These are phyloP conservation scores for Trametes cingulata DNA, from an alignment of 768 basidiomycete genomes.

Conservation along the genomic window DNA sequence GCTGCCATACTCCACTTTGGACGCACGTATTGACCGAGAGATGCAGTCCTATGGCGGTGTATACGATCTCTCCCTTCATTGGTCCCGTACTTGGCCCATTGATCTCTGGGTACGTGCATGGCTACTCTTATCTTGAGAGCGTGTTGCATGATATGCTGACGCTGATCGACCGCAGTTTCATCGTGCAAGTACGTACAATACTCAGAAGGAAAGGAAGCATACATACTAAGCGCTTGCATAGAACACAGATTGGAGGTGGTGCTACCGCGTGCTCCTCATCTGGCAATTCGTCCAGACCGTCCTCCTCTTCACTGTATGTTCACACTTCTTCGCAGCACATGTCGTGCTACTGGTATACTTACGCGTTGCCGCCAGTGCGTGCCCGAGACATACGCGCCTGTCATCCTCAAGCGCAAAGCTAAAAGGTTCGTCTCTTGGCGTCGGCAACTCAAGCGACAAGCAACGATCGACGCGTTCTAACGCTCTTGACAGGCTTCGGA, in stretches of 20 bases:
- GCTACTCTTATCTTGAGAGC: neutral
- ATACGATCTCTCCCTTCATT: constrained; percentile 55
- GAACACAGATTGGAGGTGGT: constrained; percentile 73
- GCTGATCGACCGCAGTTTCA: constrained; percentile 46
- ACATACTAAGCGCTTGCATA: constrained; percentile 28
- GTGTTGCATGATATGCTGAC: neutral
- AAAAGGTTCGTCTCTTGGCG: constrained; percentile 36
- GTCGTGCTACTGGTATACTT: too few relatives aligned
- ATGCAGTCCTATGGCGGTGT: constrained; percentile 56
- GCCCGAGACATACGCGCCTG: constrained; percentile 71
- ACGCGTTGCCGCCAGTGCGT: constrained; percentile 46
- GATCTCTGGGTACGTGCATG: constrained; percentile 50
- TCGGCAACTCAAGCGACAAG: too few relatives aligned
- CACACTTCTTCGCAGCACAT: neutral
- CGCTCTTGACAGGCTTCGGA: constrained; percentile 46
- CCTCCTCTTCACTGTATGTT: constrained; percentile 52
- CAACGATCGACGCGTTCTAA: neutral
- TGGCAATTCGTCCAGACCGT: constrained; percentile 63
- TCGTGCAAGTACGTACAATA: constrained; percentile 44
- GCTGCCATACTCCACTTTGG: neutral
- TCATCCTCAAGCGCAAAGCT: constrained; percentile 63
- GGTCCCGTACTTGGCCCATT: constrained; percentile 60
- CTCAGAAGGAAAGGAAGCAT: neutral
- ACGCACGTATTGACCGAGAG: constrained; percentile 5
- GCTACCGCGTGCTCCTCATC: constrained; percentile 67